Conservation (phyloP, 306 rosid species). For the Betula pendula region DNA sequence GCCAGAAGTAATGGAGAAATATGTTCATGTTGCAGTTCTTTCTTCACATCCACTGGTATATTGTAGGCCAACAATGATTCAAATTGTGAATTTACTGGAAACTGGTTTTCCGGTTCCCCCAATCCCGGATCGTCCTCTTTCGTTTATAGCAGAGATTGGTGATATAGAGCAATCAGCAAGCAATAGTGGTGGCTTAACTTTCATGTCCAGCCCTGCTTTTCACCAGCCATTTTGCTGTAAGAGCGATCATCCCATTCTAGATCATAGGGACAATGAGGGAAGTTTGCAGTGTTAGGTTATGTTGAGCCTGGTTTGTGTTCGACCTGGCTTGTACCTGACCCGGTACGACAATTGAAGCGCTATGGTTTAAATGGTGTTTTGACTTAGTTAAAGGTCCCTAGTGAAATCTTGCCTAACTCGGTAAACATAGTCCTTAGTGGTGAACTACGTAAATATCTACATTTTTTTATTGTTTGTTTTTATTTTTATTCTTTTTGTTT, state of each 20-base stretch:
- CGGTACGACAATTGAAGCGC: too few relatives aligned
- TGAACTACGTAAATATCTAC: too few relatives aligned
- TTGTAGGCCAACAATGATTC: slow-evolving; percentile 13
- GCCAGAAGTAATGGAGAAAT: background rate
- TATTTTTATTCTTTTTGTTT: too few relatives aligned
- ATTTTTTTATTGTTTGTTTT: too few relatives aligned
- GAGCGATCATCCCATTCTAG: slow-evolving; percentile 11
- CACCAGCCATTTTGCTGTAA: background rate
- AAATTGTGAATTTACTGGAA: slow-evolving; percentile 9
- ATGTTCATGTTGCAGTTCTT: slow-evolving; percentile 11
- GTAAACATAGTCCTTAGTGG: too few relatives aligned
- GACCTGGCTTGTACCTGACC: too few relatives aligned
- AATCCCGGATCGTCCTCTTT: background rate
- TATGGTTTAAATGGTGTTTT: too few relatives aligned
- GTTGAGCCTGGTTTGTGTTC: too few relatives aligned
- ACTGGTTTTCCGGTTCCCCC: background rate
- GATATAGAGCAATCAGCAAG: background rate
- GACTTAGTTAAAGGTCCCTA: too few relatives aligned
- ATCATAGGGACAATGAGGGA: background rate
- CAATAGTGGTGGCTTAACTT: background rate
- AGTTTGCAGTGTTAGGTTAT: too few relatives aligned
- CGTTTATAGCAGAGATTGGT: background rate
- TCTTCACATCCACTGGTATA: slow-evolving; percentile 1
- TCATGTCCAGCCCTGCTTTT: background rate
- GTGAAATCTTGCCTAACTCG: too few relatives aligned